Evolutionary conservation across 2,329 filamentous ascomycete genomes (phyloP).

Genomic region (Colletotrichum simmondsii): DNA sequence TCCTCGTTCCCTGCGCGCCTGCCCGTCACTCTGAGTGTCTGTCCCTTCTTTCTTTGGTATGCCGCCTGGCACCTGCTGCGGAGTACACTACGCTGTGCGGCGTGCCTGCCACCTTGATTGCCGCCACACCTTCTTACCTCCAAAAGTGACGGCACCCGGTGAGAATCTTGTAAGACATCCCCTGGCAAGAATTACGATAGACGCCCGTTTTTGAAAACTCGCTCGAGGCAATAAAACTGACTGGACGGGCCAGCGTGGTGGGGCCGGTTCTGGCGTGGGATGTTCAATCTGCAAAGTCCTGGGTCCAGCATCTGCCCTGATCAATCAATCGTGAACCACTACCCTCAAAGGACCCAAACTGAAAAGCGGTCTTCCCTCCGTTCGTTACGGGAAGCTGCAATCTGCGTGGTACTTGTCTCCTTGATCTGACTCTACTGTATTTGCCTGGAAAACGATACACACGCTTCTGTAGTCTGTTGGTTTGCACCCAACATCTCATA

Average conservation of each 20-base stretch:
- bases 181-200: neutral
- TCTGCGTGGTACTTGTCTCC: conserved; percentile 12
- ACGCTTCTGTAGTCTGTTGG: neutral
- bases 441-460: neutral
- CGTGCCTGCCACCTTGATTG: neutral
- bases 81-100: neutral
- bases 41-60: neutral
- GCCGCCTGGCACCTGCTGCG: too few species aligned
- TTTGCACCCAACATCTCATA: neutral
- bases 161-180: neutral
- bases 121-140: neutral
- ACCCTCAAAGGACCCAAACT: too few species aligned
- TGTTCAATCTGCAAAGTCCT: neutral
- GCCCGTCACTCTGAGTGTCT: neutral
- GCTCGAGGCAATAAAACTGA: conserved; percentile 14
- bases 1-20: neutral
- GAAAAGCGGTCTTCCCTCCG: conserved; percentile 11
- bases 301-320: neutral
- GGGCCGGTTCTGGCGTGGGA: conserved; percentile 20
- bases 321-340: neutral
- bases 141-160: conserved; percentile 3
- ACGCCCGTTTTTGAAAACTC: conserved; percentile 1
- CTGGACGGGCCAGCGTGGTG: neutral
- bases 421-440: neutral
- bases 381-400: conserved; percentile 10